These are phyloP conservation scores for Picochlorum costavermella DNA, from an alignment of 139 green algal species.

Conservation along the genomic window DNA sequence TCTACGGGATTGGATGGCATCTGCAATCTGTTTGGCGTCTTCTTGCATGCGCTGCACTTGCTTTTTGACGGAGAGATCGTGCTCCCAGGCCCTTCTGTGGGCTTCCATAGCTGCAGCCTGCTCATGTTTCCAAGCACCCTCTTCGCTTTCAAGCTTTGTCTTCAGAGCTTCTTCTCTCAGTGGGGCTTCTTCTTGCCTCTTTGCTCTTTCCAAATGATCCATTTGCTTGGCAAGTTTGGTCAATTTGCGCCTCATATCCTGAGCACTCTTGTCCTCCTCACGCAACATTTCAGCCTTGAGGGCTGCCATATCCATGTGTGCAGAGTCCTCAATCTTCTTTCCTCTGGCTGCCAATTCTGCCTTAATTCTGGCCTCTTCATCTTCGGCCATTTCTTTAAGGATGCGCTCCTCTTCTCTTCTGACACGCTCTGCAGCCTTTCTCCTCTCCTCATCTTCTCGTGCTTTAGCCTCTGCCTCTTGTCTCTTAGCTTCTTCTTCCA, in stretches of 20 bases:
- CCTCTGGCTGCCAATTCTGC: slow-evolving; percentile 25
- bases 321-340: slow-evolving; percentile 24
- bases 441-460: slow-evolving; percentile 60
- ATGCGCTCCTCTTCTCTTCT: slow-evolving; percentile 71
- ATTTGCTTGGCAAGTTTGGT: slow-evolving; percentile 58
- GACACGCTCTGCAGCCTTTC: slow-evolving; percentile 42
- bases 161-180: slow-evolving; percentile 31
- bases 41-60: slow-evolving; percentile 39
- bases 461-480: slow-evolving; percentile 46
- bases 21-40: slow-evolving; percentile 35
- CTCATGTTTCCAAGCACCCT: slow-evolving; percentile 27
- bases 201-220: slow-evolving; percentile 93
- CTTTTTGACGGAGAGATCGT: slow-evolving; percentile 75
- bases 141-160: slow-evolving; percentile 39
- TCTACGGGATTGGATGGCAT: slow-evolving; percentile 49
- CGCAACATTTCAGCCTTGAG: slow-evolving; percentile 44
- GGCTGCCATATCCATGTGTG: slow-evolving; percentile 16
- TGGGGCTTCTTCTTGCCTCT: slow-evolving; percentile 83
- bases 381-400: slow-evolving; percentile 65
- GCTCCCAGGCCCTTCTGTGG: slow-evolving; percentile 64
- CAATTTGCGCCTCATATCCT: slow-evolving; percentile 62
- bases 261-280: slow-evolving; percentile 48
- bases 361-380: slow-evolving; percentile 37
- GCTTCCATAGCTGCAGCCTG: slow-evolving; percentile 27
- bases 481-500: slow-evolving; percentile 65